Evolutionary conservation across 495 filamentous ascomycete genomes (phyloP).

Genomic region (Thermothielavioides terrestris): DNA sequence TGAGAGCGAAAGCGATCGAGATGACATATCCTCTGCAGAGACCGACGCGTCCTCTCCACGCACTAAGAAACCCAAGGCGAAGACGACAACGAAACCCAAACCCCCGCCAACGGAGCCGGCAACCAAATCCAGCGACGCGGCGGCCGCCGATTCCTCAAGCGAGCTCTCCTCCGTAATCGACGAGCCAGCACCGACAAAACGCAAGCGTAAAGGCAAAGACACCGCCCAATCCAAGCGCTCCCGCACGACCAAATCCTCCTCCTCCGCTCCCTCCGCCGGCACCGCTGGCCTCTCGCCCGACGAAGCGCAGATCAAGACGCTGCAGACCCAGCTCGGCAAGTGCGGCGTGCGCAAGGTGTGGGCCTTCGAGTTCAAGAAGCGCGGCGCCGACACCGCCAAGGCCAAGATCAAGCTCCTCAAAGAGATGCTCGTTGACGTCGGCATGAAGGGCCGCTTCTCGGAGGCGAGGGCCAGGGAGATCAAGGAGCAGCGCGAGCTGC

Average conservation of each 20-base stretch:
- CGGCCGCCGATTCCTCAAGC: slow-evolving; percentile 55
- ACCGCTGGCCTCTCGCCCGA: too few relatives aligned
- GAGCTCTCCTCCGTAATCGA: slow-evolving; percentile 67
- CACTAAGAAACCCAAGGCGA: slow-evolving; percentile 19
- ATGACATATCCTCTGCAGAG: too few relatives aligned
- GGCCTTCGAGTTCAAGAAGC: slow-evolving; percentile 72
- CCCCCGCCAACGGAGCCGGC: slow-evolving; percentile 20
- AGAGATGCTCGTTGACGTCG: slow-evolving; percentile 64
- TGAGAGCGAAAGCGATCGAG: slow-evolving; percentile 74
- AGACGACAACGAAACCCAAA: not conserved
- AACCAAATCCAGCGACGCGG: slow-evolving; percentile 15
- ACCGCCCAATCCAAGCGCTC: too few relatives aligned
- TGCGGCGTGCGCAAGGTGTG: slow-evolving; percentile 94
- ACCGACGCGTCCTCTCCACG: slow-evolving; percentile 52
- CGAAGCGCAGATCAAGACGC: slow-evolving; percentile 77
- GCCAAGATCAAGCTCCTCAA: slow-evolving; percentile 80
- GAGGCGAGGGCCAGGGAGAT: slow-evolving; percentile 75
- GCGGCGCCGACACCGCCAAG: slow-evolving; percentile 49
- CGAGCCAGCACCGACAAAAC: slow-evolving; percentile 16
- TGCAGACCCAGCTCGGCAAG: slow-evolving; percentile 81
- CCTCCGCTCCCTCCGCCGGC: slow-evolving; percentile 34
- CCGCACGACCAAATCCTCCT: too few relatives aligned
- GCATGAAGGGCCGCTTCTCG: slow-evolving; percentile 83
- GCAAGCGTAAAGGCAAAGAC: slow-evolving; percentile 22
- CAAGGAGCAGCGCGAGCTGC: slow-evolving; percentile 72